Evolutionary conservation across 2,329 filamentous ascomycete genomes (phyloP), one percentile per base, ranked within the genome.

Genomic region (Claviceps humidiphila): DNA sequence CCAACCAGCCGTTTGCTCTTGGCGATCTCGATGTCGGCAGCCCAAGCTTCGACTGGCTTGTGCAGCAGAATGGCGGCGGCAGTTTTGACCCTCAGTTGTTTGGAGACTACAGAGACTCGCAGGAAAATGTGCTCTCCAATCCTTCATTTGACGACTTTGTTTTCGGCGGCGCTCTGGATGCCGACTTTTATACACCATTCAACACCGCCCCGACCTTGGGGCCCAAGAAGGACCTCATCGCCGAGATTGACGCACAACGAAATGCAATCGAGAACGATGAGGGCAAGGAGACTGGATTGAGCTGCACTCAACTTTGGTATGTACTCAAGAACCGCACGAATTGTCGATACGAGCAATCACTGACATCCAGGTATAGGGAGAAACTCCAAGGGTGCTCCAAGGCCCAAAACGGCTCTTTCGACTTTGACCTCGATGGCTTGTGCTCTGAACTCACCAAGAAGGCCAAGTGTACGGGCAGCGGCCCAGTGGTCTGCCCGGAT

Each of bases 371-470:
- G 43, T 43, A 53, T 63, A 96, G 91, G 93, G 89, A 95, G 68
- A 89, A 88, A 70, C 70, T 96, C 22, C 88, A 94, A 71, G 81
- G 78, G 39, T 94, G 89, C 67, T 84, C 89, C 55, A 89, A 86
- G 65, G 93, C 95, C 60, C 86, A 90, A 64, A 87, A 81, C 53
- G 90, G 90, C 30, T 34, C 30, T 34, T 34, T 34, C 60, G 90
- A 94, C 60, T 89, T 97, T 58, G 93, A 98, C 59, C 85, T 98
- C 48, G 93, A 98, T 64, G 83, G 85, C 38, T 78, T 98, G 24
- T 98, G 93, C 71, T 86, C 85, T 4, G 90, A 98, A 65, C 80
- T 98, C 14, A 87, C 91, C 58, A 87, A 90, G 66, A 98, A 98
- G 72, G 93, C 93, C 53, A 93, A 91, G 64, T 98, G 93, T 68